phyloP scores from a whole-genome alignment of 768 basidiomycete genomes.

The Russula foetens region DNA sequence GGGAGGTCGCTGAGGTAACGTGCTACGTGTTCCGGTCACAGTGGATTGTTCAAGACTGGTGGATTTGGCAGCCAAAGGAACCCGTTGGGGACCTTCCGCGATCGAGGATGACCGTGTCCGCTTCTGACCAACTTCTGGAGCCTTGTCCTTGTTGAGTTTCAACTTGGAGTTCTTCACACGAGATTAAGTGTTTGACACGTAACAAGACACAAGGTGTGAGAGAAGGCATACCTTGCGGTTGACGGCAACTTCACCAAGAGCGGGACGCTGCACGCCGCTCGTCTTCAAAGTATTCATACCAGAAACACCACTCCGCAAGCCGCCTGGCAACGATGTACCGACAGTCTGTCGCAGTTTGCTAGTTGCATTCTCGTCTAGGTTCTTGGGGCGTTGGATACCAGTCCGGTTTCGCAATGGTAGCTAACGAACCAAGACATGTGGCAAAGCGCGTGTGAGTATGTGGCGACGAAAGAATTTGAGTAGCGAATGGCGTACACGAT shows the following conservation, averaged over 20 bases:
- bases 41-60: conserved; percentile 14
- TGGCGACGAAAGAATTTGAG: conserved; percentile 7
- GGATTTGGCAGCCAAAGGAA: conserved; percentile 54
- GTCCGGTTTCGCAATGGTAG: conserved; percentile 58
- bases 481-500: conserved; percentile 13
- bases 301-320: conserved; percentile 40
- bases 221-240: conserved; percentile 55
- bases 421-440: conserved; percentile 29
- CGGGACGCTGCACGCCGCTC: conserved; percentile 50
- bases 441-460: conserved; percentile 8
- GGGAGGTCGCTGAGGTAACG: conserved; percentile 26
- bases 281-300: conserved; percentile 42
- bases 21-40: conserved; percentile 18
- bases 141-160: conserved; percentile 42
- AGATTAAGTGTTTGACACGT: not conserved
- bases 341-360: conserved; percentile 59
- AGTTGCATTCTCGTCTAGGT: conserved; percentile 73
- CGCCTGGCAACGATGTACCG: conserved; percentile 35
- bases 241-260: conserved; percentile 74
- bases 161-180: conserved; percentile 34
- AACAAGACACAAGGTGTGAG: not conserved
- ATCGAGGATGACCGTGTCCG: conserved; percentile 61
- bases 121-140: conserved; percentile 41
- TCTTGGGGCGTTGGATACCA: conserved; percentile 53
- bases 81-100: conserved; percentile 55